A percentile compares a stretch with the other conserved stretches of the same genome.
Evolutionary conservation across 2,329 filamentous ascomycete genomes (phyloP).

Genomic region (Akanthomyces dipterigenus): DNA sequence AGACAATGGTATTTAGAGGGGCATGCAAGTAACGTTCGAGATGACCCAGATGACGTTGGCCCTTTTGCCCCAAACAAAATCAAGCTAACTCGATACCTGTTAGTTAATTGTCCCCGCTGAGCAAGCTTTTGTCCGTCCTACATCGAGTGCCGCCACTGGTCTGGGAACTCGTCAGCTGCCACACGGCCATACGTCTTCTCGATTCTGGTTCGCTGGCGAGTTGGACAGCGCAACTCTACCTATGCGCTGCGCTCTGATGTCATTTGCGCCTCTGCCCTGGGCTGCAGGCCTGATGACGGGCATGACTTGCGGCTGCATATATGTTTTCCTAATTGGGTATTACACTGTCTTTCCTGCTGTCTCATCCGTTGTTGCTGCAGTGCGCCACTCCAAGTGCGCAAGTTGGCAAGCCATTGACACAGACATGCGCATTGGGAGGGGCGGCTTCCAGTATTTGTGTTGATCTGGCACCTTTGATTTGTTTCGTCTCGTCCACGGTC

Average conservation of each 20-base stretch:
- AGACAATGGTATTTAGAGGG: background rate
- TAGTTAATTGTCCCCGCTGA: background rate
- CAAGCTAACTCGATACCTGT: too few species aligned
- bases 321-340: background rate
- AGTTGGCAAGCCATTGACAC: too few species aligned
- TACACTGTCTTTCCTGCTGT: background rate
- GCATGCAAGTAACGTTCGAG: background rate
- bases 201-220: background rate
- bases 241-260: background rate
- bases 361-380: background rate
- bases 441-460: too few species aligned
- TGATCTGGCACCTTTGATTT: too few species aligned
- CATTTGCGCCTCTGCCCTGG: background rate
- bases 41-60: constrained; percentile 3
- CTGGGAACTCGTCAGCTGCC: background rate
- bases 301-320: constrained; percentile 1
- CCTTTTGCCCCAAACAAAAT: constrained; percentile 2
- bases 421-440: too few species aligned
- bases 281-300: background rate
- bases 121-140: background rate
- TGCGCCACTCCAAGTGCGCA: too few species aligned
- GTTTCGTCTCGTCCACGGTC: too few species aligned
- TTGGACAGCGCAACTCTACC: background rate
- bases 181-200: background rate
- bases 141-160: background rate